These are phyloP conservation scores for Gonapodya sp. DNA, from an alignment of 192 early-diverging fungal genomes.

Conservation along the genomic window DNA sequence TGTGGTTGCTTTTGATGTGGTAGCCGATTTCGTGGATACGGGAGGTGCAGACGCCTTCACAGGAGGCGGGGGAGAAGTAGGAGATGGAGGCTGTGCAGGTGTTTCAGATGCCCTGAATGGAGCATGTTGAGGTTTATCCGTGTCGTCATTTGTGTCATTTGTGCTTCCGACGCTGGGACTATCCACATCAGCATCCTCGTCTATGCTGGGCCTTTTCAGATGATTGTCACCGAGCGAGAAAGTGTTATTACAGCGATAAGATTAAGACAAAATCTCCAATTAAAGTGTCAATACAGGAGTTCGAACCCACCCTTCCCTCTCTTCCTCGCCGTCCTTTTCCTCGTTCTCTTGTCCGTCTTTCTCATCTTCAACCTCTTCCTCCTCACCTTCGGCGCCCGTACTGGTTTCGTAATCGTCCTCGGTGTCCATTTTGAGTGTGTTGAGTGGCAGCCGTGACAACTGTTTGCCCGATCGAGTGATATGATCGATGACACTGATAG, in stretches of 20 bases:
- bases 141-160: too few relatives aligned
- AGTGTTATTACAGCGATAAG: too few relatives aligned
- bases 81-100: background rate
- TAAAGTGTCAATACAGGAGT: too few relatives aligned
- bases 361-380: background rate
- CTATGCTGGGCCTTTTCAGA: too few relatives aligned
- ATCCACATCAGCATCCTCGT: too few relatives aligned
- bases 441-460: too few relatives aligned
- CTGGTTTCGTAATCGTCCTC: background rate
- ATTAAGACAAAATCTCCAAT: too few relatives aligned
- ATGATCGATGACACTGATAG: too few relatives aligned
- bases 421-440: background rate
- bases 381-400: background rate
- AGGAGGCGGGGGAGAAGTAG: background rate
- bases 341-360: background rate
- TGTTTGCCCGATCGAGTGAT: too few relatives aligned
- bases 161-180: too few relatives aligned
- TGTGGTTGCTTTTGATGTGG: background rate
- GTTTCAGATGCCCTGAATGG: background rate
- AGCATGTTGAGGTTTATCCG: background rate
- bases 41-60: background rate
- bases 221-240: too few relatives aligned
- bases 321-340: background rate
- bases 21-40: background rate
- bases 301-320: too few relatives aligned